Base-by-base conservation (phyloP, 2,329 filamentous ascomycete genomes). In the Aspergillus carbonarius region DNA sequence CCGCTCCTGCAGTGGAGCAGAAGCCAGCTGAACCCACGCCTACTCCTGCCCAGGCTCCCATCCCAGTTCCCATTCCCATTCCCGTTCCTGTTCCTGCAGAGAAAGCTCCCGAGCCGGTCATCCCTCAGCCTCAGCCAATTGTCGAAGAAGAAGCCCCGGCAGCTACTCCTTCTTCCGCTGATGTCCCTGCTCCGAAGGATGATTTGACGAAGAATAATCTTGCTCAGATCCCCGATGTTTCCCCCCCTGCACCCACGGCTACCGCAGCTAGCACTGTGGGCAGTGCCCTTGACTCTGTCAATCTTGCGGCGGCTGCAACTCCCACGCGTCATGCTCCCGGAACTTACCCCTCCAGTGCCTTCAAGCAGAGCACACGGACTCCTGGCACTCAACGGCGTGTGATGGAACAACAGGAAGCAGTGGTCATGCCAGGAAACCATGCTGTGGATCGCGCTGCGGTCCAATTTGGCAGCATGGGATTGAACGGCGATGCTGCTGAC, bases 391-490 rank as follows among this genome's bases (percentile, higher is more conserved):
- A 96, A 74, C 88, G 93, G 65, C 90, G 92, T 69, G 84, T 97
- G 55, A 83, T 96, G 70, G 93, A 98, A 69, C 95, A 99, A 74
- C 93, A 96, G 76, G 95, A 99, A 79, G 92, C 95, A 59, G 95
- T 99, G 40, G 92, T 96, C 64, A 97, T 99, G 93, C 95, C 95
- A 47, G 92, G 91, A 60, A 96, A 97, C 80, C 92, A 95, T 66
- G 93, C 95, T 54, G 90, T 99, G 27, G 93, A 98, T 74, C 88
- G 92, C 68, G 87, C 93, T 65, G 90, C 93, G 51, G 92, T 99
- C 50, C 93, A 98, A 73, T 99, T 99, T 74, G 95, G 95, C 63
- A 96, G 93, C 74, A 91, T 99, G 82, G 96, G 89, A 71, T 77
- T 99, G 70, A 93, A 91, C 72, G 92, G 88, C 54, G 85, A 85